A percentile compares a stretch with the other conserved stretches of the same genome.
phyloP scores from a whole-genome alignment of 345 rosid genomes.

The Litchi chinensis region DNA sequence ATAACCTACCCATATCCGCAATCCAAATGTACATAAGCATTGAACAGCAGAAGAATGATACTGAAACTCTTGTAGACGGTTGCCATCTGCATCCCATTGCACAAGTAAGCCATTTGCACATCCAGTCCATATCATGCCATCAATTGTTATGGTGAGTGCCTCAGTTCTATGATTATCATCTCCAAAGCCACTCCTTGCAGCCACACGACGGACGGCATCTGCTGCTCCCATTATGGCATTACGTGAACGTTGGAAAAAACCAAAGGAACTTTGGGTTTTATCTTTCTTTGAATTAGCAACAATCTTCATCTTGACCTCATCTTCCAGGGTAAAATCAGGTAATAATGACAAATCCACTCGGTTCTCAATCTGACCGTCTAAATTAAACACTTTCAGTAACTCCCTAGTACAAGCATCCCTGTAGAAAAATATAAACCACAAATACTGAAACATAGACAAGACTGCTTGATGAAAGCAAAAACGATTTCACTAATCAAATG shows the following conservation, averaged over 20 bases:
- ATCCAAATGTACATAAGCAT: constrained; percentile 67
- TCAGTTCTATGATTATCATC: constrained; percentile 87
- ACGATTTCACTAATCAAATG: background rate
- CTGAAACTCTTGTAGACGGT: constrained; percentile 65
- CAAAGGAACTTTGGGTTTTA: constrained; percentile 64
- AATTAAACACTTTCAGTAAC: constrained; percentile 75
- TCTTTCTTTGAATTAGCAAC: constrained; percentile 64
- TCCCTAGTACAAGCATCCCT: constrained; percentile 95
- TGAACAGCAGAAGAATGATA: constrained; percentile 57
- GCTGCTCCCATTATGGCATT: constrained; percentile 97
- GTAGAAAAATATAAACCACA: constrained; percentile 16
- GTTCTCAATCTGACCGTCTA: constrained; percentile 86
- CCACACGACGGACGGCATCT: constrained; percentile 92
- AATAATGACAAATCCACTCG: constrained; percentile 56
- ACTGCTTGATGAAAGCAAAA: background rate
- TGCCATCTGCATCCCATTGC: constrained; percentile 91
- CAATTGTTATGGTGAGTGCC: constrained; percentile 55
- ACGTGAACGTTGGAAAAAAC: constrained; percentile 91
- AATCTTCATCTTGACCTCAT: constrained; percentile 61
- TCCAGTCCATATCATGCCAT: constrained; percentile 89
- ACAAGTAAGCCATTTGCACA: constrained; percentile 72
- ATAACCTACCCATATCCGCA: constrained; percentile 67
- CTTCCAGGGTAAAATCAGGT: constrained; percentile 68
- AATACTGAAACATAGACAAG: constrained; percentile 5
- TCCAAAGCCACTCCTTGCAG: constrained; percentile 78